Base-by-base conservation (phyloP, 1,284 basidiomycete species). In the Ceratobasidium sp. region DNA sequence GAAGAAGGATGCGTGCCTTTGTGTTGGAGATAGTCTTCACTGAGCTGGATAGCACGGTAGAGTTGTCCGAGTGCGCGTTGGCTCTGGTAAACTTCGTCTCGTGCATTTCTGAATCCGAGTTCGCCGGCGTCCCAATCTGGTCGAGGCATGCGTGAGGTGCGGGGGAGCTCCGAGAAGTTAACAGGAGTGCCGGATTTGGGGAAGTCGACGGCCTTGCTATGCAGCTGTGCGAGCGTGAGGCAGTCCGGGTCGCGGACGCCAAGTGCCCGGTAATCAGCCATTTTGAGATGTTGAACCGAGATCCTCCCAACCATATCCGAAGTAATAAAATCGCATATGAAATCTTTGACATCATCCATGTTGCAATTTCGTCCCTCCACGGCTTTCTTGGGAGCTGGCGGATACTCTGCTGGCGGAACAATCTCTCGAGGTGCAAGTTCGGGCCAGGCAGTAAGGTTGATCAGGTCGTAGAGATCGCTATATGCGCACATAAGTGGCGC, bases 41-140 rank as follows among this genome's bases (percentile, higher is more conserved):
- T 83, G 6, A 92, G 81, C 15, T 80, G 80, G 76, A 93, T 89
- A 17, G 83, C 85, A 11, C 93, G 90, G 81, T 86, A 93, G 64
- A 94, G 84, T 50, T 87, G 81, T 2, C 92, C 92, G 5, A 93
- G 84, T 0, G 91, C 92, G 29, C 90, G 87, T 56, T 83, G 83
- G 78, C 89, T 90, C 69, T 79, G 64, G 79, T 91, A 91, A 78
- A 84, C 89, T 22, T 84, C 80, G 7, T 83, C 82, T 2, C 86
- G 84, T 50, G 24, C 22, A 22, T 41, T 72, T 7, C 69, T 56
- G 24, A 60, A 72, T 24, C 69, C 69, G 29, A 90, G 88, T 81
- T 91, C 90, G 17, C 89, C 89, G 1, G 89, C 89, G 79, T 86
- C 84, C 89, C 90, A 91, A 79, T 91, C 90, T 7, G 90, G 90